phyloP scores from a whole-genome alignment of 805 yeast species.

The Isabelozyma pseudorhagii region DNA sequence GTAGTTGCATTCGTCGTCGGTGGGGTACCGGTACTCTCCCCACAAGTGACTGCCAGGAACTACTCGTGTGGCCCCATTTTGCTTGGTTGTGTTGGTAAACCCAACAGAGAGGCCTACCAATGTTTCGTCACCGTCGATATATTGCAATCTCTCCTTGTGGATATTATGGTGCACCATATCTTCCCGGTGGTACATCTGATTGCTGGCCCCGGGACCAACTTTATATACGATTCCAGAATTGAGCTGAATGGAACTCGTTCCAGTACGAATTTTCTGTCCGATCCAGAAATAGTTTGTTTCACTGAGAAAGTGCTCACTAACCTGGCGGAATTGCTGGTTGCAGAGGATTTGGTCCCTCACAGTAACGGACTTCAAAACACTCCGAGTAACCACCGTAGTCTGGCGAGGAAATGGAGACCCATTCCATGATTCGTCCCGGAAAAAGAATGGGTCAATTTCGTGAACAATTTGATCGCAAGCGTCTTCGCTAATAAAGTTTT shows the following conservation, averaged over 20 bases:
- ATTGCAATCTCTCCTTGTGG: slow-evolving; percentile 11
- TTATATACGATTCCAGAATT: slow-evolving; percentile 19
- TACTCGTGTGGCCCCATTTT: slow-evolving; percentile 26
- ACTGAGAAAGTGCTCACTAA: slow-evolving; percentile 14
- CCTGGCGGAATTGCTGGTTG: slow-evolving; percentile 2
- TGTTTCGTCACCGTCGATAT: slow-evolving; percentile 12
- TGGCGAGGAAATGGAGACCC: slow-evolving; percentile 10
- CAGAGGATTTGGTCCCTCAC: neutral
- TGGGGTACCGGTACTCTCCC: slow-evolving; percentile 20
- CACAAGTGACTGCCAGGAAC: slow-evolving; percentile 28
- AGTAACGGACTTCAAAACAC: slow-evolving; percentile 1
- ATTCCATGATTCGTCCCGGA: slow-evolving; percentile 3
- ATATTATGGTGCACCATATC: slow-evolving; percentile 23
- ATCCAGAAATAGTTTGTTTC: slow-evolving; percentile 14
- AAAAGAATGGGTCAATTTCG: slow-evolving; percentile 4
- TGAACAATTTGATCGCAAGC: neutral
- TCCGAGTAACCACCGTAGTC: slow-evolving; percentile 11
- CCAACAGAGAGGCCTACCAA: slow-evolving; percentile 21
- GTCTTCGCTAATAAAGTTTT: neutral
- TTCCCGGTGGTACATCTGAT: slow-evolving; percentile 23
- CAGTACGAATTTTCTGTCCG: slow-evolving; percentile 14
- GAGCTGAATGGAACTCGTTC: slow-evolving; percentile 16
- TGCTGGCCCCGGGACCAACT: slow-evolving; percentile 23
- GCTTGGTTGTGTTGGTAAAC: slow-evolving; percentile 18
- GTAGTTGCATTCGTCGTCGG: slow-evolving; percentile 14